Evolutionary conservation across 2,329 filamentous ascomycete genomes (phyloP).

Genomic region (Fusarium equiseti): DNA sequence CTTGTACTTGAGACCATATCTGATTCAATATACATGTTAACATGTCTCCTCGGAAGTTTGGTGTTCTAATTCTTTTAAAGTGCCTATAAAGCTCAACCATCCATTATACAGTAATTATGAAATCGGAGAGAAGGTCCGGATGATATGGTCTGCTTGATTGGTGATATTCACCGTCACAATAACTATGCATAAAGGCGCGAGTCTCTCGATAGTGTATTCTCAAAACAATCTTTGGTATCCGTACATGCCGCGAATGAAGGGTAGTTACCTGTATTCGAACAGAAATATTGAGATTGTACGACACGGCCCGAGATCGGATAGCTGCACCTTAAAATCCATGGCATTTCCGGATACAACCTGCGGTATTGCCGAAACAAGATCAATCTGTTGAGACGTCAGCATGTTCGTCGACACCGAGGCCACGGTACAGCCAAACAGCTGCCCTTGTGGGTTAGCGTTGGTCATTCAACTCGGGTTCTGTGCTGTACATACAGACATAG

Average conservation of each 20-base stretch:
- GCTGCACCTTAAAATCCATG: slow-evolving; percentile 21
- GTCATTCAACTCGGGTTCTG: not conserved
- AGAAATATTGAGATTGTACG: not conserved
- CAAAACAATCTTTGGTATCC: not conserved
- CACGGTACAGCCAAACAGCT: slow-evolving; percentile 27
- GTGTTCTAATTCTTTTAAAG: not conserved
- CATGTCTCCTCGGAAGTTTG: not conserved
- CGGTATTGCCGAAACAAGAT: slow-evolving; percentile 32
- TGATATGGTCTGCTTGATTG: not conserved
- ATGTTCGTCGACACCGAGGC: slow-evolving; percentile 32
- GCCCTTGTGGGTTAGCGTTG: slow-evolving; percentile 15
- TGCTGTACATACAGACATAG: not conserved
- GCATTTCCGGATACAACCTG: slow-evolving; percentile 35
- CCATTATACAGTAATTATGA: not conserved
- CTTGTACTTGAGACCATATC: not conserved
- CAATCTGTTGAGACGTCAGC: slow-evolving; percentile 25
- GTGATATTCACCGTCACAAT: not conserved
- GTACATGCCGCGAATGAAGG: not conserved
- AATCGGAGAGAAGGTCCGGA: not conserved
- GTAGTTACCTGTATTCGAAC: not conserved
- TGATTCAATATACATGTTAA: not conserved
- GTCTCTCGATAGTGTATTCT: not conserved
- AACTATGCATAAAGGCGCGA: not conserved
- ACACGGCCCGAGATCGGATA: slow-evolving; percentile 21
- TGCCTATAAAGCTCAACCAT: not conserved